These are phyloP conservation scores for Fusarium newnesense DNA, from an alignment of 2,329 filamentous ascomycete species.

Conservation along the genomic window DNA sequence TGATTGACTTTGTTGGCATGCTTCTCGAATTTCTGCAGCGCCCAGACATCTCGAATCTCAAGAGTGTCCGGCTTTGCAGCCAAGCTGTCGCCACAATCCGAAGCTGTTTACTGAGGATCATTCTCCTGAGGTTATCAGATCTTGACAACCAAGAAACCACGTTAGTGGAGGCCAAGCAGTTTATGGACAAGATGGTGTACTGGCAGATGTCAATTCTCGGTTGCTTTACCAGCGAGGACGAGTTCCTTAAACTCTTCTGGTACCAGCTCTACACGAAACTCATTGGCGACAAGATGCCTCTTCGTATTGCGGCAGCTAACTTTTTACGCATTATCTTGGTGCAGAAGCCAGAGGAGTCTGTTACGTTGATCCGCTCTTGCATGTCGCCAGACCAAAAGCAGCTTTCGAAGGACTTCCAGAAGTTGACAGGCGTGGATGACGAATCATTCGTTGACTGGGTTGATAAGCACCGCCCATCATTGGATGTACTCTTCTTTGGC, in stretches of 20 bases:
- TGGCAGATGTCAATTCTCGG: constrained; percentile 94
- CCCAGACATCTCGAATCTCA: constrained; percentile 81
- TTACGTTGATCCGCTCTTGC: constrained; percentile 76
- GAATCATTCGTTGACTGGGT: constrained; percentile 90
- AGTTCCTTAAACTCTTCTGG: constrained; percentile 86
- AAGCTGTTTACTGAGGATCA: constrained; percentile 79
- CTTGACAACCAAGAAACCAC: constrained; percentile 72
- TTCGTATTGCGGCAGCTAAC: constrained; percentile 81
- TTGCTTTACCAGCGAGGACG: constrained; percentile 80
- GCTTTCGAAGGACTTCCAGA: constrained; percentile 81
- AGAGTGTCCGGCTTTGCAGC: constrained; percentile 90
- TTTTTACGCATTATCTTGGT: constrained; percentile 93
- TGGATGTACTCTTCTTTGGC: constrained; percentile 86
- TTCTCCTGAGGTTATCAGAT: constrained; percentile 85
- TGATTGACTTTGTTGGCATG: constrained; percentile 87
- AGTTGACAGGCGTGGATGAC: constrained; percentile 88
- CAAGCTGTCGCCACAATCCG: constrained; percentile 83
- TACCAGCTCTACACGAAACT: constrained; percentile 93
- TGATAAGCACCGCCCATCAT: constrained; percentile 78
- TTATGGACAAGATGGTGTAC: constrained; percentile 88
- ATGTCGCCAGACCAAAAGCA: constrained; percentile 76
- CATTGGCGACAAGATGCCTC: constrained; percentile 72
- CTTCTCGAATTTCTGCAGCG: constrained; percentile 89
- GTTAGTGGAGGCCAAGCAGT: constrained; percentile 72
- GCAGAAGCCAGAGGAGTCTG: constrained; percentile 88